phyloP scores from a whole-genome alignment of 306 rosid species.

The Casuarina cunninghamiana region DNA sequence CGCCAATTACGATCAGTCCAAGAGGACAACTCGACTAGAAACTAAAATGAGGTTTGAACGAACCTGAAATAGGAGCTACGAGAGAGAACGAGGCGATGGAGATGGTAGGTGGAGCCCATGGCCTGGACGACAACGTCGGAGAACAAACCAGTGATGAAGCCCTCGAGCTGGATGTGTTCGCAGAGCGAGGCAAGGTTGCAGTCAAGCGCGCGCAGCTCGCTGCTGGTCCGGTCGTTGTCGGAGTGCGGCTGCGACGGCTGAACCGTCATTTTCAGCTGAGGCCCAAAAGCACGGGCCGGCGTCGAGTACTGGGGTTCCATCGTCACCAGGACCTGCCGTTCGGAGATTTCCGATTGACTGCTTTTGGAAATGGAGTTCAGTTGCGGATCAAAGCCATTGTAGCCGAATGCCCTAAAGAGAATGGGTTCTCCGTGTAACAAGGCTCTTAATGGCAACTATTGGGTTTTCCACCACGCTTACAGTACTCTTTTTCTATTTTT shows the following conservation, averaged over 20 bases:
- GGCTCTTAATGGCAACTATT: too few species aligned
- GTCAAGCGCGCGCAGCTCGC: constrained; percentile 77
- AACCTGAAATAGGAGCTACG: constrained; percentile 99
- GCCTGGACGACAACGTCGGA: constrained; percentile 84
- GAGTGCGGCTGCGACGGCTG: constrained; percentile 59
- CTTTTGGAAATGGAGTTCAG: background rate
- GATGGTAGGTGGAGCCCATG: constrained; percentile 85
- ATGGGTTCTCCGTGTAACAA: background rate
- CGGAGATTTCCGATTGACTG: background rate
- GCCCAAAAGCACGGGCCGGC: constrained; percentile 42
- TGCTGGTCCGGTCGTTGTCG: constrained; percentile 61
- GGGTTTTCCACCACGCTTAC: too few species aligned
- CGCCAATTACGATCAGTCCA: background rate
- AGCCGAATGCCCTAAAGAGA: background rate
- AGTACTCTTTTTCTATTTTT: too few species aligned
- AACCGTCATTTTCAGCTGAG: constrained; percentile 57
- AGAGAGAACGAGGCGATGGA: constrained; percentile 91
- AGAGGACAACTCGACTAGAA: background rate
- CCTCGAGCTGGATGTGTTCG: constrained; percentile 90
- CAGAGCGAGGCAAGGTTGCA: constrained; percentile 95
- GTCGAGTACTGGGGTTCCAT: constrained; percentile 49
- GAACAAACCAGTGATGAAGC: constrained; percentile 84
- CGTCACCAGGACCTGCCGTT: background rate
- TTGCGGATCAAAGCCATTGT: background rate
- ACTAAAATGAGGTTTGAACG: background rate